These are phyloP conservation scores for Fusarium floridanum DNA, from an alignment of 2,329 filamentous ascomycete species.

Conservation along the genomic window DNA sequence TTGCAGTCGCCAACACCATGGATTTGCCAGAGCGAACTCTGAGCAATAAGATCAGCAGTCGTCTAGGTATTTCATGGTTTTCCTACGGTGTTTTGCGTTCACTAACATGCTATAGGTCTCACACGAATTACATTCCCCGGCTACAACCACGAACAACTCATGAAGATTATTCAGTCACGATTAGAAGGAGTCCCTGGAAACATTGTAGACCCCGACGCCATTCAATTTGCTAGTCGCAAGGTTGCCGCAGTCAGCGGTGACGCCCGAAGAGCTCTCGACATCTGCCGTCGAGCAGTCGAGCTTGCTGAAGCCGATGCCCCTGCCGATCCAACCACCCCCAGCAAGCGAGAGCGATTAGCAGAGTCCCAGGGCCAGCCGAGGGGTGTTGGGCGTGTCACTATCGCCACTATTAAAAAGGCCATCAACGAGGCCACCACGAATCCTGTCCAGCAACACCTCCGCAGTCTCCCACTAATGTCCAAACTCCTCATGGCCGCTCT, in stretches of 20 bases:
- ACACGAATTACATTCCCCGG: conserved; percentile 97
- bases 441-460: conserved; percentile 89
- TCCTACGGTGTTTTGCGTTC: too few species aligned
- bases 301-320: conserved; percentile 82
- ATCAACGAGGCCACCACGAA: conserved; percentile 96
- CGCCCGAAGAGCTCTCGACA: conserved; percentile 90
- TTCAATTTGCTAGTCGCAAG: conserved; percentile 96
- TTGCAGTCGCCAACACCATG: conserved; percentile 99
- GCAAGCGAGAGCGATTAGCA: conserved; percentile 58
- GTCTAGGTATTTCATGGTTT: conserved; percentile 76
- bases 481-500: conserved; percentile 90
- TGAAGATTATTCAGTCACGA: conserved; percentile 97
- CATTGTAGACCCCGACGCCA: conserved; percentile 91
- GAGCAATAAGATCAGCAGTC: conserved; percentile 98
- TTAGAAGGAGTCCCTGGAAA: conserved; percentile 88
- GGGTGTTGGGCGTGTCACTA: conserved; percentile 77
- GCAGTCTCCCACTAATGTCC: conserved; percentile 81
- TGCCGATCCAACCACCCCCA: conserved; percentile 70
- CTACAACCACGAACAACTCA: conserved; percentile 96
- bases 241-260: conserved; percentile 97
- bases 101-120: conserved; percentile 69
- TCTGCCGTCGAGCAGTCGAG: conserved; percentile 94
- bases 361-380: conserved; percentile 44
- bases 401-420: conserved; percentile 91
- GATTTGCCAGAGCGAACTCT: conserved; percentile 95